Conservation (phyloP, 2,329 filamentous ascomycete species). For the Xylariaceae sp. region DNA sequence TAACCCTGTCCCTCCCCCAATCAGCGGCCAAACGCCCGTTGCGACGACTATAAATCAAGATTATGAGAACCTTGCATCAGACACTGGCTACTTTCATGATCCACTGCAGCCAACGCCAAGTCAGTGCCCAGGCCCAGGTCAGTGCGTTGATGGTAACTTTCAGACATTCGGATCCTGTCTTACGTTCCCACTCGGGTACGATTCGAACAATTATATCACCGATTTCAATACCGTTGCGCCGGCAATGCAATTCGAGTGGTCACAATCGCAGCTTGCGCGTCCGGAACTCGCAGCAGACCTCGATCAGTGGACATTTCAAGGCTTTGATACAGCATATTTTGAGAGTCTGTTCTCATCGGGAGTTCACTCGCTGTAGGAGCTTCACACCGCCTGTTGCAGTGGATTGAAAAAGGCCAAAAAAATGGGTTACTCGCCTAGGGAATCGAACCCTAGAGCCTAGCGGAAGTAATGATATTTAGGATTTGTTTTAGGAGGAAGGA, state of each 20-base stretch:
- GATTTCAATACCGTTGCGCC: constrained; percentile 8
- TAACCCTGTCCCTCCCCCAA: constrained; percentile 12
- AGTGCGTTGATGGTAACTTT: neutral
- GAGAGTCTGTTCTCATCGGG: constrained; percentile 22
- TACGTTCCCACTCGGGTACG: constrained; percentile 13
- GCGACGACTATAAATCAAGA: neutral
- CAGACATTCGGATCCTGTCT: neutral
- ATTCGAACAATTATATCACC: neutral
- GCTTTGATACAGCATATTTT: constrained; percentile 33
- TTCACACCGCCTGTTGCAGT: no score
- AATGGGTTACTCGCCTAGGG: no score
- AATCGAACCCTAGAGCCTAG: no score
- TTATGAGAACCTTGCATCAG: neutral
- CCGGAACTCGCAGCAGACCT: constrained; percentile 33
- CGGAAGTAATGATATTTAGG: no score
- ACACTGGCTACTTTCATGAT: neutral
- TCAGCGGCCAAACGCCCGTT: constrained; percentile 7
- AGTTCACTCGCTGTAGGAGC: no score
- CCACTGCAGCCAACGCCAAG: neutral
- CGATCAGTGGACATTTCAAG: constrained; percentile 40
- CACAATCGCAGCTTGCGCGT: constrained; percentile 19
- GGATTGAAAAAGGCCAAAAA: no score
- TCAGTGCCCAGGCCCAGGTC: no score
- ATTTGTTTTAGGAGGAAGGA: no score
- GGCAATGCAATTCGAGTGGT: constrained; percentile 26